These are phyloP conservation scores for Mycena olivaceomarginata DNA, from an alignment of 768 basidiomycete species.

Conservation along the genomic window DNA sequence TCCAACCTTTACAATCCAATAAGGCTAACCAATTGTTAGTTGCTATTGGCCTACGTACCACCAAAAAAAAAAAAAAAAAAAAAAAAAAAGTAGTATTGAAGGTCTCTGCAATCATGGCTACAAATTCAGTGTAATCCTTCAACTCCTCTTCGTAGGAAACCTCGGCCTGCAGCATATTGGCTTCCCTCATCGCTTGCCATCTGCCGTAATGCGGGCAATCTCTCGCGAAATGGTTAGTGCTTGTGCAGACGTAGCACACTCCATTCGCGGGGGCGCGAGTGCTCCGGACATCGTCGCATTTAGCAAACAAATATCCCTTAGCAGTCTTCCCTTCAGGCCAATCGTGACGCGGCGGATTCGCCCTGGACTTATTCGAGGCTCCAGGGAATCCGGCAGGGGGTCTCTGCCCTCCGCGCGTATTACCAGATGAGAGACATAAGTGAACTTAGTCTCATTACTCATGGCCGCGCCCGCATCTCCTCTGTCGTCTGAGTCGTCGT, in stretches of 20 bases:
- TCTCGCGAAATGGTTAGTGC: conserved; percentile 43
- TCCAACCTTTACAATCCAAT: no score
- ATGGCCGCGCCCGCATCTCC: no score
- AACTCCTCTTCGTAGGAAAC: conserved; percentile 15
- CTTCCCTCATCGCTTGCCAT: conserved; percentile 36
- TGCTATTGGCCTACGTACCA: no score
- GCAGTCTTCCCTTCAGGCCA: conserved; percentile 33
- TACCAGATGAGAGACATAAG: no score
- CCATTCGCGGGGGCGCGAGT: conserved; percentile 3
- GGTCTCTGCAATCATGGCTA: conserved; percentile 24
- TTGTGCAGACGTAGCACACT: conserved; percentile 47
- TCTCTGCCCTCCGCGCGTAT: no score
- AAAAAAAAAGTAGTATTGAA: neutral
- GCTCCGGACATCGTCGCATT: conserved; percentile 25
- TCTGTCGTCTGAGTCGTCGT: neutral
- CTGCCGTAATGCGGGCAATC: conserved; percentile 47
- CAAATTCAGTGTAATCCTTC: conserved; percentile 23
- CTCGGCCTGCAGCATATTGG: conserved; percentile 14
- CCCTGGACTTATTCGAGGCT: no score
- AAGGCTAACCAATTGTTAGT: no score
- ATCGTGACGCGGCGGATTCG: no score
- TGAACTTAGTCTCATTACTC: no score
- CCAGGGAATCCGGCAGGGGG: no score
- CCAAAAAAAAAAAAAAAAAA: no score
- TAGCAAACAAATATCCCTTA: conserved; percentile 7